Evolutionary conservation across 208 protist species (phyloP).

Genomic region (Acanthamoeba healyi): DNA sequence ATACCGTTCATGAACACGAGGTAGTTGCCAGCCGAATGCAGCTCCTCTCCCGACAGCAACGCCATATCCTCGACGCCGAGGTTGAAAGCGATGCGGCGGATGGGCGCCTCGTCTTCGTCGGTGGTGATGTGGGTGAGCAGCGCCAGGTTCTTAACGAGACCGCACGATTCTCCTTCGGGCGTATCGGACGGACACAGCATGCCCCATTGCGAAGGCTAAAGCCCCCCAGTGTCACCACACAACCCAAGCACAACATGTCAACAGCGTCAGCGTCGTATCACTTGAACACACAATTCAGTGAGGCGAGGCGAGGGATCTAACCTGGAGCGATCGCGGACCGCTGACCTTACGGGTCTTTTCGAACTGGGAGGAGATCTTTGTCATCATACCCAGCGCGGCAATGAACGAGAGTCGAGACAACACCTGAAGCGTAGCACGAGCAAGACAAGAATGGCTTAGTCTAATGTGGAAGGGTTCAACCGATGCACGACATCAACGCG

Average conservation of each 20-base stretch:
- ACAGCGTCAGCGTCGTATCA: too few relatives aligned
- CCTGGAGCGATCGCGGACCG: conserved; percentile 92
- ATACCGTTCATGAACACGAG: conserved; percentile 93
- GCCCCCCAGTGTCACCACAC: not conserved
- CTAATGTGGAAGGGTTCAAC: too few relatives aligned
- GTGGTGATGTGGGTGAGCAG: conserved; percentile 98
- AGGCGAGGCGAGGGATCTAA: conserved; percentile 16
- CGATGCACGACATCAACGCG: not conserved
- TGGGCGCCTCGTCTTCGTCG: conserved; percentile 94
- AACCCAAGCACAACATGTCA: too few relatives aligned
- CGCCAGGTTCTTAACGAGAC: conserved; percentile 99
- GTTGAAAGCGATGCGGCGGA: conserved; percentile 86
- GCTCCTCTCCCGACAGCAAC: conserved; percentile 93
- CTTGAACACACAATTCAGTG: too few relatives aligned
- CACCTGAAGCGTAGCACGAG: conserved; percentile 90
- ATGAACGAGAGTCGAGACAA: conserved; percentile 99
- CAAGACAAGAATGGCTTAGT: too few relatives aligned
- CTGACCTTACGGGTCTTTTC: conserved; percentile 99
- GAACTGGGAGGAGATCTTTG: conserved; percentile 98
- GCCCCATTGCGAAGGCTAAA: conserved; percentile 98
- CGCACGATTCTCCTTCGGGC: conserved; percentile 98
- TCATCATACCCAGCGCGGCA: conserved; percentile 99
- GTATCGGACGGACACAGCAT: conserved; percentile 99
- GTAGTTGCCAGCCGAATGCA: conserved; percentile 81
- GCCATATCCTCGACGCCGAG: conserved; percentile 92